Conservation (phyloP, 805 yeast species). For the Hanseniaspora guilliermondii region DNA sequence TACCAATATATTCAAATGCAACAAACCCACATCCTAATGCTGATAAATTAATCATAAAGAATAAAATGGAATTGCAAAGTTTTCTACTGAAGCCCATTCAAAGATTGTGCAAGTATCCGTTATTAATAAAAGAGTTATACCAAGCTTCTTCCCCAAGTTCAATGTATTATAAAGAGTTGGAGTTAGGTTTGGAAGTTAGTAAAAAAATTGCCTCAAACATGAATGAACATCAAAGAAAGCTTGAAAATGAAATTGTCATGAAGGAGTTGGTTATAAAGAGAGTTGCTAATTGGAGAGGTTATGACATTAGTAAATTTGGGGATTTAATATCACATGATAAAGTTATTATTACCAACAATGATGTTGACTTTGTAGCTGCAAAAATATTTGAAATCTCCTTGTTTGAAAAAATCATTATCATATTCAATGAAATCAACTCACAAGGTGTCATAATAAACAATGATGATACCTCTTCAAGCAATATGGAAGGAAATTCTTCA, state of each 20-base stretch:
- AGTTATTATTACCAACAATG: conserved; percentile 39
- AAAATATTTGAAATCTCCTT: conserved; percentile 81
- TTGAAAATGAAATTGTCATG: conserved; percentile 68
- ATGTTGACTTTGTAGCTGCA: conserved; percentile 18
- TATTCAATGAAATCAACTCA: conserved; percentile 32
- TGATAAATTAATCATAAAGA: conserved; percentile 55
- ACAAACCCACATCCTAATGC: conserved; percentile 30
- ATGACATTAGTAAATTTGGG: conserved; percentile 66
- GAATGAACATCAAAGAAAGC: conserved; percentile 85
- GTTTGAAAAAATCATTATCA: conserved; percentile 57
- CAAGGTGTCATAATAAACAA: not conserved
- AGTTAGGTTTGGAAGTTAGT: conserved; percentile 57
- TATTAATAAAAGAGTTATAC: conserved; percentile 61
- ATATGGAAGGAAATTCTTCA: conserved; percentile 34
- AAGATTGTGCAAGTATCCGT: conserved; percentile 88
- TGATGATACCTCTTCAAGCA: conserved; percentile 24
- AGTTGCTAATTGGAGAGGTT: conserved; percentile 88
- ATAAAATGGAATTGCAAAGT: conserved; percentile 79
- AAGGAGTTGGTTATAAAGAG: conserved; percentile 51
- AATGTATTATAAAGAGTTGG: conserved; percentile 50
- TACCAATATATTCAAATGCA: conserved; percentile 25
- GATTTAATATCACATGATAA: conserved; percentile 65
- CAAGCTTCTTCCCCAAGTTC: conserved; percentile 39
- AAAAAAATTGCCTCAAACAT: conserved; percentile 76
- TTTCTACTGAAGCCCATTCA: conserved; percentile 90